Evolutionary conservation across 176 grass and related monocot species (phyloP), one percentile per base, ranked within the genome.

Genomic region (Guadua angustifolia): DNA sequence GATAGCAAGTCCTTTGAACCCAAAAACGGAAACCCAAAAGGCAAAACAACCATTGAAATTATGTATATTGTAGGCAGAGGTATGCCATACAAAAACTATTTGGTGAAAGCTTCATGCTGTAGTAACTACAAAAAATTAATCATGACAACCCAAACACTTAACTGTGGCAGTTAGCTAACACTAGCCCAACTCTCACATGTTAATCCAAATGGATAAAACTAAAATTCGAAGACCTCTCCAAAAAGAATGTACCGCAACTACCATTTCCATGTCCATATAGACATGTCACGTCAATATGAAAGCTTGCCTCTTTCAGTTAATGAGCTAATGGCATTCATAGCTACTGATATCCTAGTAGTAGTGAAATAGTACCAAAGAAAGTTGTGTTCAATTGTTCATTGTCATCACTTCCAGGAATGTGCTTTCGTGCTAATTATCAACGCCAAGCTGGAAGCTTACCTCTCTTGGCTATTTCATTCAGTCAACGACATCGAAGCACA

Each of bases 231-330:
- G 11, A 9, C 8, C 61, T 83, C 14, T 7, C 45, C 36, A 55
- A 24, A 87, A 46, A 46, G 47, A 64, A 72, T 83, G 33, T 17
- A 18, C 45, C 15, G 5, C 13, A 7, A 22, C 8, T 65, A 44
- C 11, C 9, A 52, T 24, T 83, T 53, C 14, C 9, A 78, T 35
- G 17, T 53, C 16, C 32, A 40, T 19, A 70, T 18, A 69, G 61
- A 17, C 40, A 69, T 77, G 47, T 18, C 5, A 39, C 10, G 16
- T 74, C 25, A 67, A 59, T 66, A 39, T n/a, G 68, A 67, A 74
- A 77, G 59, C 4, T 74, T 79, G 35, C 22, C 47, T 21, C 39
- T 73, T 59, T 69, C 75, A 79, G 38, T 14, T 78, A 47, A 74
- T n/a, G 14, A 51, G 25, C 25, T 39, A 50, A 58, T 15, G 11